Percentiles rank a stretch among this genome's conserved stretches.
phyloP scores from a whole-genome alignment of 495 filamentous ascomycete genomes.

The Haplographium delicatum region DNA sequence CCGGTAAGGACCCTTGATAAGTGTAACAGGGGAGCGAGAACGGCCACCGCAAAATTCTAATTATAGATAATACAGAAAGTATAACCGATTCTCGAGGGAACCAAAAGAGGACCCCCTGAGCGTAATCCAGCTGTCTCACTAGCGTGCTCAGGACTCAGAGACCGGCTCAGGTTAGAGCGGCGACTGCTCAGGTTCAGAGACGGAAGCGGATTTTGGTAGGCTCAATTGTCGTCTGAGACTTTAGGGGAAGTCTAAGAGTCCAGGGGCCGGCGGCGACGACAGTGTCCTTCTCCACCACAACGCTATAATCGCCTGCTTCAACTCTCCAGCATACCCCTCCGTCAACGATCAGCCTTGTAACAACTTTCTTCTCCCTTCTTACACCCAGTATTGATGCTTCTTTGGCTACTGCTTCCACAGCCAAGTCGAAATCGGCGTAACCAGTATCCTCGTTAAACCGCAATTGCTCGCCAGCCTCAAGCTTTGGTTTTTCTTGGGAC shows the following conservation, averaged over 20 bases:
- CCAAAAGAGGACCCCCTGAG: not conserved
- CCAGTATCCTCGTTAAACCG: conserved; percentile 2
- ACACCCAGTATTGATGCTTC: conserved; percentile 1
- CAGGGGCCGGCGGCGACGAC: not conserved
- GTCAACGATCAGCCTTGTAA: not conserved
- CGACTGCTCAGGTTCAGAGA: not conserved
- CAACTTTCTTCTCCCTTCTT: not conserved
- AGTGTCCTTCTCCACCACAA: not conserved
- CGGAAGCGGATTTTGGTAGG: not conserved
- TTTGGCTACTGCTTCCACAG: not conserved
- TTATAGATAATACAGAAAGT: too few relatives aligned
- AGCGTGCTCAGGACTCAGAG: not conserved
- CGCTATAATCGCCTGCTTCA: not conserved
- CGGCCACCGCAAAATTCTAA: not conserved
- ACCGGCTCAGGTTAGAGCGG: not conserved
- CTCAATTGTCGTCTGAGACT: too few relatives aligned
- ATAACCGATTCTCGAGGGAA: not conserved
- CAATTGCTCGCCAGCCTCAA: not conserved
- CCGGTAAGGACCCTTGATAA: not conserved
- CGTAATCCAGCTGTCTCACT: not conserved
- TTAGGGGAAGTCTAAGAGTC: too few relatives aligned
- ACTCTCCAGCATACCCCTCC: not conserved
- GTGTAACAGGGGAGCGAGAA: not conserved
- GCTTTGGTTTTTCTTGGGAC: not conserved
- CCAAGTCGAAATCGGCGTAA: not conserved